These are phyloP conservation scores for Apostasia shenzhenica DNA, from an alignment of 106 monocot genomes.

Conservation along the genomic window DNA sequence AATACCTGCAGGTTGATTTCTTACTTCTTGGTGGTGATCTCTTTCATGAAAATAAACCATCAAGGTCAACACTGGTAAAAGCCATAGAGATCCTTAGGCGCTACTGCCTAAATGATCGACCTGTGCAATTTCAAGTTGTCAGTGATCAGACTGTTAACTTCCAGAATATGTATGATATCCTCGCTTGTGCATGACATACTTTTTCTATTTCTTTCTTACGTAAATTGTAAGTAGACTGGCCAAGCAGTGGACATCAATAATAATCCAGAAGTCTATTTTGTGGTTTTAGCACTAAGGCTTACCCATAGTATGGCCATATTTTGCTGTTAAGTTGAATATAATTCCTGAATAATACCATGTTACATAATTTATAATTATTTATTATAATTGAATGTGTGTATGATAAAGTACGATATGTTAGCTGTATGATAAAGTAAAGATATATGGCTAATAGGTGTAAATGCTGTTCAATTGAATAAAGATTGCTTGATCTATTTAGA, in stretches of 20 bases:
- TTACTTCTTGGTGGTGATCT: conserved; percentile 95
- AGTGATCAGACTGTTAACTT: conserved; percentile 97
- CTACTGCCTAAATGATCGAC: conserved; percentile 81
- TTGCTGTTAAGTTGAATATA: not conserved
- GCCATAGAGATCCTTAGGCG: conserved; percentile 81
- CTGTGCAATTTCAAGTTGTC: conserved; percentile 94
- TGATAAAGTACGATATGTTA: too few species aligned
- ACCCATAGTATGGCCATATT: not conserved
- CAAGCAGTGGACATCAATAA: too few species aligned
- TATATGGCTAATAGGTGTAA: not conserved
- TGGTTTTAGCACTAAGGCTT: not conserved
- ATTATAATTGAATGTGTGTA: too few species aligned
- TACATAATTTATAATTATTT: not conserved
- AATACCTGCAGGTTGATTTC: conserved; percentile 71
- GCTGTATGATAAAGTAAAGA: not conserved
- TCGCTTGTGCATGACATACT: not conserved
- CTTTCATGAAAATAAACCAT: conserved; percentile 98
- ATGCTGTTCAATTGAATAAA: not conserved
- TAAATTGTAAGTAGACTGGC: too few species aligned
- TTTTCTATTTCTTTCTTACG: too few species aligned
- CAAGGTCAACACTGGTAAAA: conserved; percentile 84
- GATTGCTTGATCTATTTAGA: not conserved
- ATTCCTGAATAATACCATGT: not conserved
- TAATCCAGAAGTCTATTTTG: not conserved
- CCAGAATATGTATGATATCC: conserved; percentile 58